Evolutionary conservation across 1,139 yeast genomes (phyloP).

Genomic region (Geotrichum reessii): DNA sequence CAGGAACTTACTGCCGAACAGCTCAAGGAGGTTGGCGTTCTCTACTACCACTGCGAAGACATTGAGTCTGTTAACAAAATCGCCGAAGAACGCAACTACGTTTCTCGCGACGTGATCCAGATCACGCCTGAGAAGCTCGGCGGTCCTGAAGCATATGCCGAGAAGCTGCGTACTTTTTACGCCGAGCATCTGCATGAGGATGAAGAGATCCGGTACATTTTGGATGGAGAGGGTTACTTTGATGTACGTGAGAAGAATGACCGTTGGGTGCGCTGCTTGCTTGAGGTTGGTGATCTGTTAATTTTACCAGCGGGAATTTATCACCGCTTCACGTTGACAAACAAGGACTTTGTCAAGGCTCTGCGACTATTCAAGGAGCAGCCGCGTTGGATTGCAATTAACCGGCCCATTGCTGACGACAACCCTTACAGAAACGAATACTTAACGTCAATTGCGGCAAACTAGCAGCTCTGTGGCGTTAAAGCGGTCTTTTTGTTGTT

Average conservation of each 20-base stretch:
- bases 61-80: slow-evolving; percentile 56
- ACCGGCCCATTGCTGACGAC: slow-evolving; percentile 50
- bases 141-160: slow-evolving; percentile 56
- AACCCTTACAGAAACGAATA: slow-evolving; percentile 43
- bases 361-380: slow-evolving; percentile 85
- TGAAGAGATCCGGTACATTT: slow-evolving; percentile 86
- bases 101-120: slow-evolving; percentile 68
- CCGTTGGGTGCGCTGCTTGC: slow-evolving; percentile 72
- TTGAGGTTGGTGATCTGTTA: slow-evolving; percentile 57
- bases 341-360: slow-evolving; percentile 61
- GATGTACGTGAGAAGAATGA: slow-evolving; percentile 70
- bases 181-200: slow-evolving; percentile 93
- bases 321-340: slow-evolving; percentile 79
- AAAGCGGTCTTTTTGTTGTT: background rate
- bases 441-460: slow-evolving; percentile 25
- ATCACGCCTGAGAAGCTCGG: slow-evolving; percentile 60
- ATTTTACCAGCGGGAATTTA: slow-evolving; percentile 81
- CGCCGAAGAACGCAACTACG: slow-evolving; percentile 67
- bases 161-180: slow-evolving; percentile 66
- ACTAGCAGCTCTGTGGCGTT: background rate
- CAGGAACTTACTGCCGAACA: slow-evolving; percentile 44
- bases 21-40: slow-evolving; percentile 61
- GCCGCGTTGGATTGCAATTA: slow-evolving; percentile 92
- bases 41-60: slow-evolving; percentile 51
- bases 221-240: slow-evolving; percentile 89